Evolutionary conservation across 2,329 filamentous ascomycete genomes (phyloP).

Genomic region (Penicillium sp.): DNA sequence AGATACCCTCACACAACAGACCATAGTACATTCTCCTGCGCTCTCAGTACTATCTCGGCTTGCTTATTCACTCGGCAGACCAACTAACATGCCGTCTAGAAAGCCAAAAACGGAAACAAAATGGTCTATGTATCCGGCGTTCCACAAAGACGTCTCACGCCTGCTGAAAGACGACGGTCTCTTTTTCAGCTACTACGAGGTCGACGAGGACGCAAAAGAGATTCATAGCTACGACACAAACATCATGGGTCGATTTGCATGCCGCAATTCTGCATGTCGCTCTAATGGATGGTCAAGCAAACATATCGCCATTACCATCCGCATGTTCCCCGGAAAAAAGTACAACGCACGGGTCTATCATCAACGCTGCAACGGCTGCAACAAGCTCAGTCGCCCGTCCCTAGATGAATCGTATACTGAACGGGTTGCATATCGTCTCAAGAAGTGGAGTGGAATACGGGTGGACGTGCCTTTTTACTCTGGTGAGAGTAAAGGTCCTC

Average conservation of each 20-base stretch:
- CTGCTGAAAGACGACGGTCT: no score
- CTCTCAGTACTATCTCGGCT: no score
- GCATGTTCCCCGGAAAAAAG: constrained; percentile 31
- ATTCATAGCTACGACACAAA: constrained; percentile 32
- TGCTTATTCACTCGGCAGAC: no score
- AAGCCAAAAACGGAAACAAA: no score
- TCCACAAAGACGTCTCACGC: no score
- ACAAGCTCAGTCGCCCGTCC: constrained; percentile 28
- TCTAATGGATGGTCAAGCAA: constrained; percentile 38
- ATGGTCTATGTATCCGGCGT: no score
- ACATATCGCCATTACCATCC: constrained; percentile 41
- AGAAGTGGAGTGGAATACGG: constrained; percentile 37
- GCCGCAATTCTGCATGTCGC: constrained; percentile 30
- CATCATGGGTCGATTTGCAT: constrained; percentile 42
- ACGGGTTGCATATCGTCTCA: constrained; percentile 41
- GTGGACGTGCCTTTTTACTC: background rate
- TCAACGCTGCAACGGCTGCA: constrained; percentile 38
- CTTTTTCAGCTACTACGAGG: no score
- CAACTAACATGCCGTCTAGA: no score
- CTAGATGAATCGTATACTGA: constrained; percentile 41
- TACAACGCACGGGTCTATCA: constrained; percentile 47
- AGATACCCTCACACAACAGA: no score
- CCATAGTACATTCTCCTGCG: no score
- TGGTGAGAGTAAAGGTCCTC: background rate
- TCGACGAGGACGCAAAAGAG: no score